Evolutionary conservation across 306 rosid species (phyloP), one percentile per base, ranked within the genome.

Genomic region (Sindora glabra): DNA sequence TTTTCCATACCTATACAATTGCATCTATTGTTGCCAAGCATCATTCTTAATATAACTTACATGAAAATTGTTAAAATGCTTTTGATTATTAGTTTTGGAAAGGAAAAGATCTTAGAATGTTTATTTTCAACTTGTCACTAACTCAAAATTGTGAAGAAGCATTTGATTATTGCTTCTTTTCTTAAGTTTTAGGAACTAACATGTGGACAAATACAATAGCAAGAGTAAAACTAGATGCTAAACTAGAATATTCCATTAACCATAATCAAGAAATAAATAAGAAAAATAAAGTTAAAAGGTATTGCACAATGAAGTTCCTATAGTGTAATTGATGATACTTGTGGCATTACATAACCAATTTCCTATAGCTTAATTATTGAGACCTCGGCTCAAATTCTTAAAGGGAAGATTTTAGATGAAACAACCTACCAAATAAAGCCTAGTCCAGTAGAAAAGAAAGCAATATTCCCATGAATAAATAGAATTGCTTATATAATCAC

Each of bases 391-490:
- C 96, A 87, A 25, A 88, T 74, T 22, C 85, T 69, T 26, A 91
- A 62, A 65, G 98, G 98, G 75, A 87, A 91, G 67, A 91, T 91
- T 75, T 91, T 96, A 0, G 96, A 77, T 26, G 96, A 77, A 70
- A 88, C 26, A 70, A 91, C 98, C 98, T 96, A 91, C 75, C 98
- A 81, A 49, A 88, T 80, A 14, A 96, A 96, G 16, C 98, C 96
- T 7, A 91, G 59, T 68, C 98, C 98, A 41, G 88, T 67, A 3
- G 96, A 91, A 76, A 87, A 91, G 77, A 91, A 91, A 49, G 96
- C 98, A 13, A 85, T 96, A 78, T 87, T 91, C 37, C 95, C 98
- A 45, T 84, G 82, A 24, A 89, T 83, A 39, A 80, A 76, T 15
- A 85, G 30, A 46, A 89, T 40, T 12, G 76, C 64, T 47, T 83